phyloP scores from a whole-genome alignment of 2,329 filamentous ascomycete genomes.

The Aureobasidium sp. region DNA sequence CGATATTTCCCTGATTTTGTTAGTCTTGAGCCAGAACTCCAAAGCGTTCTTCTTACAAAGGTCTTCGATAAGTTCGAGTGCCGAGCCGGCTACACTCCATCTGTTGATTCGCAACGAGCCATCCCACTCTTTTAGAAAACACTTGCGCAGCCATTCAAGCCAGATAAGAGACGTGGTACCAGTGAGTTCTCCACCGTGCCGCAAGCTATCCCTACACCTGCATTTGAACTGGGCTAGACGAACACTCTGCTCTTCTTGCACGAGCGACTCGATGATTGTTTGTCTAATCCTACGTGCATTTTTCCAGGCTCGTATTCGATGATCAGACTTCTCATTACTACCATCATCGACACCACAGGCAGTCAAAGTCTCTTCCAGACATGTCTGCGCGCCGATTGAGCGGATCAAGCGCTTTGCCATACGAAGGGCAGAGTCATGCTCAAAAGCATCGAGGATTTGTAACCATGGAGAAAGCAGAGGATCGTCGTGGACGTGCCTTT shows the following conservation, averaged over 20 bases:
- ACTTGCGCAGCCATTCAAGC: conserved; percentile 65
- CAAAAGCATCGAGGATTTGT: conserved; percentile 12
- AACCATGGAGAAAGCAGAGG: neutral
- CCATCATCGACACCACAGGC: neutral
- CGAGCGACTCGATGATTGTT: neutral
- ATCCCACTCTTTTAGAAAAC: conserved; percentile 76
- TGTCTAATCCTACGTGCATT: conserved; percentile 7
- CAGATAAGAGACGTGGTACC: conserved; percentile 27
- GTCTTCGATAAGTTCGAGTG: conserved; percentile 64
- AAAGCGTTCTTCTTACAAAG: neutral
- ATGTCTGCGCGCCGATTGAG: conserved; percentile 43
- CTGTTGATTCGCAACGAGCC: conserved; percentile 63
- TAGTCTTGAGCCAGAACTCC: neutral
- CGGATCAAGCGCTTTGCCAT: conserved; percentile 44
- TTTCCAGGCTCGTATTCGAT: conserved; percentile 8
- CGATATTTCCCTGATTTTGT: conserved; percentile 22
- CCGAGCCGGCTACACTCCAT: conserved; percentile 67
- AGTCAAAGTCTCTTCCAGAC: conserved; percentile 21
- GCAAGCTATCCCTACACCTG: neutral
- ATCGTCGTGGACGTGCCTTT: neutral
- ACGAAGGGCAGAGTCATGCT: conserved; percentile 37
- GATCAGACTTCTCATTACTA: neutral
- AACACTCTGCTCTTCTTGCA: conserved; percentile 11
- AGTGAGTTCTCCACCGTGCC: conserved; percentile 4
- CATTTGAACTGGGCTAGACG: conserved; percentile 13